Percentiles rank a stretch among this genome's conserved stretches.
Conservation (phyloP, 768 basidiomycete genomes). For the Mycena rosella region DNA sequence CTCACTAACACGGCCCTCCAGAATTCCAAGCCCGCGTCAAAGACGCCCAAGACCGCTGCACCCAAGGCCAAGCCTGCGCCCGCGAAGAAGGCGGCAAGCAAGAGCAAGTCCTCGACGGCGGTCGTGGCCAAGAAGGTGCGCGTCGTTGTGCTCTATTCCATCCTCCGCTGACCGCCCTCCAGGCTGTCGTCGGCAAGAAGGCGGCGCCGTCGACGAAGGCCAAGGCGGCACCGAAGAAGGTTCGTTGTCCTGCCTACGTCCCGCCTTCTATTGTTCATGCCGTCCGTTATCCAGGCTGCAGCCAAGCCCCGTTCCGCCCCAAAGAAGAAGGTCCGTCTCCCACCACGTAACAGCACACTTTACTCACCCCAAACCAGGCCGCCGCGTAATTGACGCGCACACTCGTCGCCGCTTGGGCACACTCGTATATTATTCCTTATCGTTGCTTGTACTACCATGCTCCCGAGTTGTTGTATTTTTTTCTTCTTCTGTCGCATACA, state of each 20-base stretch:
- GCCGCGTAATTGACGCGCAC: constrained; percentile 6
- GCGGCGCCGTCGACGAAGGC: constrained; percentile 21
- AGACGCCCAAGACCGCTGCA: not conserved
- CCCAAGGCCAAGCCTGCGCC: constrained; percentile 16
- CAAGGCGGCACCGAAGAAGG: constrained; percentile 29
- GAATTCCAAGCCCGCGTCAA: constrained; percentile 26
- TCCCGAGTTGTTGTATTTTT: not conserved
- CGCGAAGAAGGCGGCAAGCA: constrained; percentile 12
- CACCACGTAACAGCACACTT: too few relatives aligned
- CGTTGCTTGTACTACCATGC: constrained; percentile 19
- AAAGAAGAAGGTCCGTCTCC: constrained; percentile 2
- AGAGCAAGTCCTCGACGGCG: constrained; percentile 20
- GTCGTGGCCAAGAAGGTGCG: constrained; percentile 32
- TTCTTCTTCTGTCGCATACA: not conserved
- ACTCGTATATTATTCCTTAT: constrained; percentile 5
- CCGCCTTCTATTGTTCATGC: not conserved
- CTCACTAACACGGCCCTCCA: not conserved
- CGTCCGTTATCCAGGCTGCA: not conserved
- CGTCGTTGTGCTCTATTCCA: not conserved
- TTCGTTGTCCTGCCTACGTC: not conserved
- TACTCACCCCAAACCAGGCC: not conserved
- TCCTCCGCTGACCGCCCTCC: not conserved
- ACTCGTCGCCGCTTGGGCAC: not conserved
- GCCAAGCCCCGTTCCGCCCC: constrained; percentile 8
- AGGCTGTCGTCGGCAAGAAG: constrained; percentile 27